Evolutionary conservation across 495 filamentous ascomycete species (phyloP), one percentile per base, ranked within the genome.

Genomic region (Xylona heveae): DNA sequence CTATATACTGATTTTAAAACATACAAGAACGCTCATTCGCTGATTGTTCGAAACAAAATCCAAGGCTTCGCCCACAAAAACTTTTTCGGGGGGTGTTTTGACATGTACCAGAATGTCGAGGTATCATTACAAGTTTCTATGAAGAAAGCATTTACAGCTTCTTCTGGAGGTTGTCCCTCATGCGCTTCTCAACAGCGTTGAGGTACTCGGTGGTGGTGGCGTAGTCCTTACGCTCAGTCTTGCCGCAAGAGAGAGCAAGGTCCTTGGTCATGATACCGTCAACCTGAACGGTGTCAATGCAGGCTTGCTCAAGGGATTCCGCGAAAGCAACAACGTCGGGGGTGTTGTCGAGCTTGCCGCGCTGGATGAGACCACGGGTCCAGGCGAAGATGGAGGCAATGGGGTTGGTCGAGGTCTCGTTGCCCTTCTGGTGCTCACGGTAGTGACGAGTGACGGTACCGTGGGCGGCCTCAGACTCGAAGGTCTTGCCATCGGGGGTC

Each of bases 211-310:
- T 62, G 33, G 88, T 97, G 9, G 80, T 91, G 27, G 85, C 88
- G 59, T 80, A 94, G 38, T 76, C 71, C 47, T 64, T 66, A 28
- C 78, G 66, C 26, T 67, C 74, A 37, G 72, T 79, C 64, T 77
- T 78, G 43, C 88, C 88, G 49, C 80, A 83, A 19, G 82, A 72
- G 19, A 97, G 66, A 12, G 85, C 85, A 41, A 97, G 52, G 55
- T 97, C 88, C 70, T 97, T 97, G 46, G 88, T 97, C 88, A 95
- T 97, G 58, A 93, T 77, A 30, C 78, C 79, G 43, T 94, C 82
- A 26, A 78, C 54, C 50, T 94, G 78, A 37, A 97, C 88, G 15
- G 82, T 79, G 46, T 95, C 83, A 29, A 90, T 58, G 52, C 85
- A 92, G n/a, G 88, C 88, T 50, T 76, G 61, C 69, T 97, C 88